A percentile compares a stretch with the other conserved stretches of the same genome.
Evolutionary conservation across 495 filamentous ascomycete species (phyloP).

Genomic region (Pyrenula massariospora): DNA sequence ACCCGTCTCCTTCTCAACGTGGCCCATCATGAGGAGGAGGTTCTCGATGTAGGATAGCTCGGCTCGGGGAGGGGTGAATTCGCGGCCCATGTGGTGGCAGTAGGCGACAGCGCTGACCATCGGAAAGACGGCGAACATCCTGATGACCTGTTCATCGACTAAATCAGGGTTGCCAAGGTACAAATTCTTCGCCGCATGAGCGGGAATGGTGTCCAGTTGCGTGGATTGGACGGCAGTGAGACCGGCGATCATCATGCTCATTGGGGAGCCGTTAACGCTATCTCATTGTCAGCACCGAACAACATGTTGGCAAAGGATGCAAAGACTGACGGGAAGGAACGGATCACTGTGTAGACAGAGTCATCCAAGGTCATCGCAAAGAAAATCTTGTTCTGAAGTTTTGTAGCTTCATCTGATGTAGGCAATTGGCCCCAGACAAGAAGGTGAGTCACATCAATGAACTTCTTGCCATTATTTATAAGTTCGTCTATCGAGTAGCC

Average conservation of each 20-base stretch:
- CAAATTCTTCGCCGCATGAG: slow-evolving; percentile 15
- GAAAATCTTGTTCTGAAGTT: slow-evolving; percentile 20
- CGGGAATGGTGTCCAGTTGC: slow-evolving; percentile 6
- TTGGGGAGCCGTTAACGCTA: background rate
- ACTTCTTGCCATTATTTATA: slow-evolving; percentile 22
- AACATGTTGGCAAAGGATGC: background rate
- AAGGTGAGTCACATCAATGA: slow-evolving; percentile 29
- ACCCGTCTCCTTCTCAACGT: slow-evolving; percentile 21
- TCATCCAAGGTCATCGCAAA: slow-evolving; percentile 11
- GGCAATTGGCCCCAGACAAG: slow-evolving; percentile 36
- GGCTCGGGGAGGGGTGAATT: slow-evolving; percentile 23
- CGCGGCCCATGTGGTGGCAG: slow-evolving; percentile 21
- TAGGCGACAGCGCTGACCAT: slow-evolving; percentile 24
- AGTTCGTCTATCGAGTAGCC: slow-evolving; percentile 31
- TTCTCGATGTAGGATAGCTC: slow-evolving; percentile 30
- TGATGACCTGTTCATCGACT: slow-evolving; percentile 28
- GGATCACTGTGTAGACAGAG: slow-evolving; percentile 12
- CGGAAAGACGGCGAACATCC: slow-evolving; percentile 25
- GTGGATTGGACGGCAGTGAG: slow-evolving; percentile 27
- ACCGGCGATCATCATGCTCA: slow-evolving; percentile 29
- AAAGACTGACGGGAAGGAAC: background rate
- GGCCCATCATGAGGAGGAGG: slow-evolving; percentile 30
- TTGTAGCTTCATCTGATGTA: slow-evolving; percentile 18
- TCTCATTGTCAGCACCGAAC: background rate
- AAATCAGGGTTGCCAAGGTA: slow-evolving; percentile 23